These are phyloP conservation scores for Cystobasidium pallidum DNA, from an alignment of 1,284 basidiomycete genomes.

Conservation along the genomic window DNA sequence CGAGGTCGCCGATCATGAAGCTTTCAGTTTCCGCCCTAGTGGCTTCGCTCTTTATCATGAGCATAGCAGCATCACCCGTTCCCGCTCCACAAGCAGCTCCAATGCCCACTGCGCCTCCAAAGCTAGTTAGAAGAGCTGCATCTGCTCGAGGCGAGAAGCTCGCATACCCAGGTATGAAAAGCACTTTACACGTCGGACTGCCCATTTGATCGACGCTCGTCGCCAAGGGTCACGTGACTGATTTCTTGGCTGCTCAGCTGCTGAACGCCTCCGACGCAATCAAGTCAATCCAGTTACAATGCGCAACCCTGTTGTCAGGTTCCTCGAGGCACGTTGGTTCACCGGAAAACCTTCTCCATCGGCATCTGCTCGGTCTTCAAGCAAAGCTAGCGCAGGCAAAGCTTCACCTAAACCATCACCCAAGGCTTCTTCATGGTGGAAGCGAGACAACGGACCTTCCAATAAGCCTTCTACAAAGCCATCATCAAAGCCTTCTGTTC, in stretches of 20 bases:
- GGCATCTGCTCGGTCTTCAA: not conserved
- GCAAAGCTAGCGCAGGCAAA: not conserved
- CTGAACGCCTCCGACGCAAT: slow-evolving; percentile 20
- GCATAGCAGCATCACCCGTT: slow-evolving; percentile 16
- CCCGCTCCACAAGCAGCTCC: slow-evolving; percentile 10
- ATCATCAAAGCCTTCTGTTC: slow-evolving; percentile 7
- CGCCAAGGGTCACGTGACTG: slow-evolving; percentile 20
- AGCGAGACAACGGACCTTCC: slow-evolving; percentile 9
- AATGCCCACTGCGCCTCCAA: not conserved
- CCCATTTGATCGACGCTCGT: no score
- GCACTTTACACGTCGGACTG: not conserved
- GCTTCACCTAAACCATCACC: slow-evolving; percentile 7
- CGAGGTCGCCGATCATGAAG: slow-evolving; percentile 19
- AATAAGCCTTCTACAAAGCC: slow-evolving; percentile 12
- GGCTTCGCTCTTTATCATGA: slow-evolving; percentile 18
- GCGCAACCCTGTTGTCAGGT: slow-evolving; percentile 23
- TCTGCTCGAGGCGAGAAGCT: slow-evolving; percentile 9
- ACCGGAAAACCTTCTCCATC: slow-evolving; percentile 11
- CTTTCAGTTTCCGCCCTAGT: not conserved
- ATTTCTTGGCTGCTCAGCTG: not conserved
- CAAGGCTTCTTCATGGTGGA: slow-evolving; percentile 10
- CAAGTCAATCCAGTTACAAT: slow-evolving; percentile 25
- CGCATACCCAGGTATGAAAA: slow-evolving; percentile 1
- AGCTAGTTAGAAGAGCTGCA: not conserved
- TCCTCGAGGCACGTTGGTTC: slow-evolving; percentile 3